Evolutionary conservation across 2,329 filamentous ascomycete genomes (phyloP).

Genomic region (Aspergillus aculeatinus): DNA sequence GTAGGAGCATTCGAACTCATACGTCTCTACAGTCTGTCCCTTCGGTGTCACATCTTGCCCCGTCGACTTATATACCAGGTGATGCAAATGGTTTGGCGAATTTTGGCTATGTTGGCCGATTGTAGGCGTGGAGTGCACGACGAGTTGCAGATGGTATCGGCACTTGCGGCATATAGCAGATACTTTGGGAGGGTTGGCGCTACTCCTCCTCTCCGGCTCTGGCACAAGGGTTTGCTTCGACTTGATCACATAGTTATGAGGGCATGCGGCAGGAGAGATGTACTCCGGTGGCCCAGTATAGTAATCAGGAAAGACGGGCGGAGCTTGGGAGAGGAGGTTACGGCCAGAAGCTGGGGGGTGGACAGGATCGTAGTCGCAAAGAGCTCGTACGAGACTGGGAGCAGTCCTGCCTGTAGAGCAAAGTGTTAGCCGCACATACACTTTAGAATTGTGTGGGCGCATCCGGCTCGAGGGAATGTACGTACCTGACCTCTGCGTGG

Average conservation of each 20-base stretch:
- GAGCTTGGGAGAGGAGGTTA: slow-evolving; percentile 59
- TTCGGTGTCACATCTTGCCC: slow-evolving; percentile 32
- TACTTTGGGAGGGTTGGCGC: slow-evolving; percentile 54
- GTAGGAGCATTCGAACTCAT: slow-evolving; percentile 60
- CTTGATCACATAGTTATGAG: slow-evolving; percentile 61
- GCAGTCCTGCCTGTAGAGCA: slow-evolving; percentile 49
- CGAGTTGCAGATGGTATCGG: slow-evolving; percentile 61
- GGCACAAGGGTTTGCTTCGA: slow-evolving; percentile 53
- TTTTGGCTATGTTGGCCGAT: slow-evolving; percentile 49
- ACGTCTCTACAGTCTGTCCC: slow-evolving; percentile 44
- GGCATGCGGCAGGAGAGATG: slow-evolving; percentile 51
- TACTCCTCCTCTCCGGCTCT: slow-evolving; percentile 38
- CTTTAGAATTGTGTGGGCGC: neutral
- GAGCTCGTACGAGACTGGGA: slow-evolving; percentile 49
- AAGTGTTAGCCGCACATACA: slow-evolving; percentile 4
- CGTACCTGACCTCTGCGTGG: slow-evolving; percentile 36
- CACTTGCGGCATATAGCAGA: slow-evolving; percentile 63
- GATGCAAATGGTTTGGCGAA: slow-evolving; percentile 58
- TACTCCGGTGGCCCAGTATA: slow-evolving; percentile 36
- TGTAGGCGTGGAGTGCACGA: slow-evolving; percentile 52
- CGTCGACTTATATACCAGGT: slow-evolving; percentile 51
- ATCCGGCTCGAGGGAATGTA: neutral
- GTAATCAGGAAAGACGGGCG: slow-evolving; percentile 50
- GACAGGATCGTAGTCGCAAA: slow-evolving; percentile 45
- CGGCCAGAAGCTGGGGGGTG: slow-evolving; percentile 46